phyloP scores from a whole-genome alignment of 164 flowering plant species.

The Amborella trichopoda region DNA sequence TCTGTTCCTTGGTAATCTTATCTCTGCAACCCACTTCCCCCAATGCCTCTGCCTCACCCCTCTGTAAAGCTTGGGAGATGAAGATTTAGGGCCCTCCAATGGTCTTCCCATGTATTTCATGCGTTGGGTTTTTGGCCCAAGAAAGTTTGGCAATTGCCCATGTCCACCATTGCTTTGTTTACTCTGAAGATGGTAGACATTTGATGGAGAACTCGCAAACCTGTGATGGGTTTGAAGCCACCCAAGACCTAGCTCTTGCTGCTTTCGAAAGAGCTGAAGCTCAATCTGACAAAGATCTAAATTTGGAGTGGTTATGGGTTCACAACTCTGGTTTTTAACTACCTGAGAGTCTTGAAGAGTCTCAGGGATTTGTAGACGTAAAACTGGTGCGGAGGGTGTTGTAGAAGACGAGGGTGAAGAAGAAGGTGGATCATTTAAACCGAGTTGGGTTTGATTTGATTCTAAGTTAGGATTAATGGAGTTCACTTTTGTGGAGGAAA shows the following conservation, averaged over 20 bases:
- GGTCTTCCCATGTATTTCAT: conserved; percentile 39
- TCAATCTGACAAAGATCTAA: conserved; percentile 16
- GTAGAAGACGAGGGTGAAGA: conserved; percentile 16
- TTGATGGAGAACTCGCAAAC: conserved; percentile 6
- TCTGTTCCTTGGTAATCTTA: conserved; percentile 71
- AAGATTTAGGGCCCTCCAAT: conserved; percentile 13
- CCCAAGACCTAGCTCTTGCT: conserved; percentile 9
- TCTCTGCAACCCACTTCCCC: conserved; percentile 99
- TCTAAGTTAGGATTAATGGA: conserved; percentile 27
- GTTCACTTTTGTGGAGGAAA: conserved; percentile 5
- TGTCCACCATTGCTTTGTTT: conserved; percentile 7
- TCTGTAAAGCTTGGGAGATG: conserved; percentile 43
- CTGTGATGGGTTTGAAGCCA: conserved; percentile 21
- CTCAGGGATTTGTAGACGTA: conserved; percentile 8
- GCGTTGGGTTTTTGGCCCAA: conserved; percentile 28
- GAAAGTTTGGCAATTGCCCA: conserved; percentile 34
- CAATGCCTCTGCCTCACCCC: conserved; percentile 96
- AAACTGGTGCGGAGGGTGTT: conserved; percentile 6
- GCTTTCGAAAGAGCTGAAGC: conserved; percentile 5
- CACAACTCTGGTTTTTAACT: conserved; percentile 5
- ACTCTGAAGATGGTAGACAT: background rate
- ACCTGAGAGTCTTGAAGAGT: conserved; percentile 2
- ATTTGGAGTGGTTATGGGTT: conserved; percentile 1
- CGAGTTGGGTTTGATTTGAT: conserved; percentile 9
- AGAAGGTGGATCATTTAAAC: background rate